Base-by-base conservation (phyloP, 208 protist species). In the Crithidia brevicula region DNA sequence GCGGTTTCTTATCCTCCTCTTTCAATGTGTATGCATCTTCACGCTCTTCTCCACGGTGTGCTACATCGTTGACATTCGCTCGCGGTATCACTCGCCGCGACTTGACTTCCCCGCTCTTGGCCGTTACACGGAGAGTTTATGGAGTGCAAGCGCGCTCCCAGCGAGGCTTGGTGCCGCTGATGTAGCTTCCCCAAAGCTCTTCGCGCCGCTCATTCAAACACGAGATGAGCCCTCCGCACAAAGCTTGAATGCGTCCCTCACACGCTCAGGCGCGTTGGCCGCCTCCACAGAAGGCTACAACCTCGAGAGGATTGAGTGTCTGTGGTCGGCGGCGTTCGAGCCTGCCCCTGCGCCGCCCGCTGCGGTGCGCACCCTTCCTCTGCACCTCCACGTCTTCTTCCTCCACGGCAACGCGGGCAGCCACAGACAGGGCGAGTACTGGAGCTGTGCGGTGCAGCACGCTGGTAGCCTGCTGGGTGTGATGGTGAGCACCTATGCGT, bases 371-470 rank as follows among this genome's bases (percentile, higher is more conserved):
- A 25, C 22, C n/a, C 36, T 16, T 15, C 25, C 64, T 53, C 20
- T 67, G 8, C 60, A 64, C 34, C 31, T 74, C 9, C 60, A 64
- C 54, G 23, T 81, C 46, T 85, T 87, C 43, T 86, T 90, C 42
- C 58, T 87, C 22, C 78, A 83, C 65, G 85, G 85, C 33, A 91
- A 84, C 42, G 38, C 74, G 6, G 85, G 78, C 9, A 65, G 74
- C 23, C 74, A 74, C 47, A 51, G 23, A 8, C 78, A 87, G 50
- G 74, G 43, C 8, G 28, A 50, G 31, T 74, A 62, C 36, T 74
- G 79, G 66, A 75, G 62, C 28, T 81, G 75, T 54, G 60, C 72
- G 52, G 57, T 40, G 67, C 67, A 46, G 22, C 43, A 38, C 47
- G 25, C 27, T 9, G 18, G 28, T 42, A 57, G 15, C n/a, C 23